phyloP scores from a whole-genome alignment of 768 basidiomycete species.

The Russula earlei region DNA sequence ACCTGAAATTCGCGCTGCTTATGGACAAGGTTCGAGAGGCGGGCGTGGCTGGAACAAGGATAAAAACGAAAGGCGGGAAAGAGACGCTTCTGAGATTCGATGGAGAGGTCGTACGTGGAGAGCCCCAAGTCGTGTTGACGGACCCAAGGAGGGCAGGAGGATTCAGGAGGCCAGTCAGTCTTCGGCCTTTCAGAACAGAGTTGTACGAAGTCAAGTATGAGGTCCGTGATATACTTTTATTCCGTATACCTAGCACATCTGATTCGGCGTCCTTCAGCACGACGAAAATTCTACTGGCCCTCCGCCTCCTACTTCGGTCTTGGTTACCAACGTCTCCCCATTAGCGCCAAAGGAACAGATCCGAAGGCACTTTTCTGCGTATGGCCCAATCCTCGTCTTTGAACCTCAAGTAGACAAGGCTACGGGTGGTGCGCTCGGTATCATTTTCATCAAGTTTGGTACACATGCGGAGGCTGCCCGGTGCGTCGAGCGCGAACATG shows the following conservation, averaged over 20 bases:
- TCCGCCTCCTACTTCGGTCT: slow-evolving; percentile 64
- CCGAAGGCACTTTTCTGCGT: slow-evolving; percentile 49
- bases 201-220: slow-evolving; percentile 46
- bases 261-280: slow-evolving; percentile 38
- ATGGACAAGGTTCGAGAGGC: slow-evolving; percentile 34
- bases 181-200: slow-evolving; percentile 29
- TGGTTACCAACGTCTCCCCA: slow-evolving; percentile 62
- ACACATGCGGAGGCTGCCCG: slow-evolving; percentile 57
- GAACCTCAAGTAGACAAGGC: slow-evolving; percentile 71
- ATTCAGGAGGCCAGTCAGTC: slow-evolving; percentile 23
- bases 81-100: slow-evolving; percentile 44
- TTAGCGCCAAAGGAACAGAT: slow-evolving; percentile 60
- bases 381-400: slow-evolving; percentile 56
- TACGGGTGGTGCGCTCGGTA: slow-evolving; percentile 76
- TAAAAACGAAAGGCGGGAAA: slow-evolving; percentile 56
- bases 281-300: slow-evolving; percentile 63
- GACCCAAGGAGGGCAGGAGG: slow-evolving; percentile 50
- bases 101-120: slow-evolving; percentile 44
- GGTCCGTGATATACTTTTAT: slow-evolving; percentile 31
- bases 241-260: not conserved
- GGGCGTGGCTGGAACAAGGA: slow-evolving; percentile 31
- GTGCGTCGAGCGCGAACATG: slow-evolving; percentile 60
- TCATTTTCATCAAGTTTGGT: slow-evolving; percentile 63
- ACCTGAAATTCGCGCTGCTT: slow-evolving; percentile 31
- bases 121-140: slow-evolving; percentile 31